These are phyloP conservation scores for Phytophthora lateralis DNA, from an alignment of 352 stramenopile genomes.

Conservation along the genomic window DNA sequence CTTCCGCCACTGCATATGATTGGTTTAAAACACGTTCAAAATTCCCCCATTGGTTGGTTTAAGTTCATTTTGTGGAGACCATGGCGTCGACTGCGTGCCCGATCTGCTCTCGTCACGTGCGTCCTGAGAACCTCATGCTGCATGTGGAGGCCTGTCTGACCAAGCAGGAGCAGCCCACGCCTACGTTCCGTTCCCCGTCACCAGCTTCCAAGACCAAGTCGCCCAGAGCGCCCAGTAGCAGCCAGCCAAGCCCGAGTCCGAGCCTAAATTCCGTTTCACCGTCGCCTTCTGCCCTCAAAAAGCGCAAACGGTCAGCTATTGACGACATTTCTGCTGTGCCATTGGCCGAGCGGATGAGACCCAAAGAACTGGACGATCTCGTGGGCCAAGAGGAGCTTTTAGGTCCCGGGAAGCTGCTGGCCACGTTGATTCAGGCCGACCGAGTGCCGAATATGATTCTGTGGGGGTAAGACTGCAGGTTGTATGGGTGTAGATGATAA, in stretches of 20 bases:
- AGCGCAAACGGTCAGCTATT: conserved; percentile 47
- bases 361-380: conserved; percentile 59
- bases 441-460: conserved; percentile 88
- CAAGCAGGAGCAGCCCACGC: conserved; percentile 38
- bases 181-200: conserved; percentile 15
- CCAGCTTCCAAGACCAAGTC: conserved; percentile 25
- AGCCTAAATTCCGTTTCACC: conserved; percentile 17
- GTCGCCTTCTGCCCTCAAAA: conserved; percentile 42
- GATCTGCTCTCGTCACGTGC: conserved; percentile 82
- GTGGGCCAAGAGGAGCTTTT: conserved; percentile 76
- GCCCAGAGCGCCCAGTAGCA: conserved; percentile 17
- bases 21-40: conserved; percentile 19
- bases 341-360: conserved; percentile 80
- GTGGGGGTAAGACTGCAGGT: conserved; percentile 56
- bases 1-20: conserved; percentile 25
- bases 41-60: conserved; percentile 17
- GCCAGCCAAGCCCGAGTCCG: conserved; percentile 1
- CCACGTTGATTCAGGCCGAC: conserved; percentile 65
- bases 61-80: conserved; percentile 1
- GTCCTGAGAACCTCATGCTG: conserved; percentile 69
- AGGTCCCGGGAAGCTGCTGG: conserved; percentile 60
- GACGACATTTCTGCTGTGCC: conserved; percentile 42
- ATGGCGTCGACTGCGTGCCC: conserved; percentile 60
- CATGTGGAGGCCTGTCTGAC: conserved; percentile 71
- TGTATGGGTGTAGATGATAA: not conserved